Percentiles rank a stretch among this genome's conserved stretches.
Conservation (phyloP, 768 basidiomycete species). For the Hortiboletus campestris region DNA sequence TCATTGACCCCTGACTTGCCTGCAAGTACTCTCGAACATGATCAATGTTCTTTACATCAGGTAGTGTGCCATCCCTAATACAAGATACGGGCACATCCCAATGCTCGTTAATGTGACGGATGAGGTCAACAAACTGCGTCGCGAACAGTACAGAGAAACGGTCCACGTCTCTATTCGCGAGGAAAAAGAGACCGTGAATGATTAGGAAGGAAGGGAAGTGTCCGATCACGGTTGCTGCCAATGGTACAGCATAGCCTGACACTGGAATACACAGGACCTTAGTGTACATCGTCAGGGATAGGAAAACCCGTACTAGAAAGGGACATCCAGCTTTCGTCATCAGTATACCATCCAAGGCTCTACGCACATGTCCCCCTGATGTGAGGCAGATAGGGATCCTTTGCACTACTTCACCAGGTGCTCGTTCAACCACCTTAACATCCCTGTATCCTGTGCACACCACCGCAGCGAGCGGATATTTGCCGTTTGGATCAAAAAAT, state of each 20-base stretch:
- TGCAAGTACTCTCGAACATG: constrained; percentile 14
- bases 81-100: constrained; percentile 18
- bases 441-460: background rate
- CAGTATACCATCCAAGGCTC: constrained; percentile 6
- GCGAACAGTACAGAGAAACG: background rate
- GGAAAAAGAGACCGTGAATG: constrained; percentile 24
- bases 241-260: constrained; percentile 12
- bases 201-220: constrained; percentile 16
- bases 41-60: constrained; percentile 12
- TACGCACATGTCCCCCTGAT: background rate
- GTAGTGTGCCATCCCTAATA: constrained; percentile 13
- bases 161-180: constrained; percentile 2
- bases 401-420: background rate
- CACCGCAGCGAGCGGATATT: background rate
- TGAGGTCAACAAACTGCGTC: constrained; percentile 10
- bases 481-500: background rate
- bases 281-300: background rate
- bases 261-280: constrained; percentile 2
- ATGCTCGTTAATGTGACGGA: constrained; percentile 14
- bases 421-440: constrained; percentile 6
- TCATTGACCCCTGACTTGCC: background rate
- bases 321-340: constrained; percentile 10
- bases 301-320: background rate
- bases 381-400: constrained; percentile 8
- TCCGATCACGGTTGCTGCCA: constrained; percentile 13